Conservation (phyloP, 1,284 basidiomycete genomes). For the Apiotrichum veenhuisii region DNA sequence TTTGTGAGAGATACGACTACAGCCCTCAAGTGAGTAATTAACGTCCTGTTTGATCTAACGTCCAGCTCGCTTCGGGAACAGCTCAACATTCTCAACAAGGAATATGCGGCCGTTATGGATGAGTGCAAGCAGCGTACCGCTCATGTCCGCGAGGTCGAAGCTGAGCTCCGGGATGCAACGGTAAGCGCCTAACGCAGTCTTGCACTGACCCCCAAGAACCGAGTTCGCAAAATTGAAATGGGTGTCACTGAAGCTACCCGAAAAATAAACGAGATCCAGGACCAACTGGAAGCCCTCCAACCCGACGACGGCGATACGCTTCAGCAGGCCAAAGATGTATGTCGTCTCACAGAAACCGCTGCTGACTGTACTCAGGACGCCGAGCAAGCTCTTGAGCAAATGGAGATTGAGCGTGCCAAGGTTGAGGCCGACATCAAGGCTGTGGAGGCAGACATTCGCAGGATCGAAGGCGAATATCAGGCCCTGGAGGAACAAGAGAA, state of each 20-base stretch:
- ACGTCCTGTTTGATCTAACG: background rate
- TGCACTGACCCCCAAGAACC: slow-evolving; percentile 1
- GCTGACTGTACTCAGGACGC: background rate
- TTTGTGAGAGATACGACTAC: slow-evolving; percentile 29
- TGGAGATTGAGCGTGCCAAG: slow-evolving; percentile 67
- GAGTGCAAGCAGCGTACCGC: background rate
- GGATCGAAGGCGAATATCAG: background rate
- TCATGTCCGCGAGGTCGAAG: background rate
- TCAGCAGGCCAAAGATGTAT: background rate
- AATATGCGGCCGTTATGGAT: background rate
- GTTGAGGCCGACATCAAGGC: slow-evolving; percentile 62
- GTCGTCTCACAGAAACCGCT: background rate
- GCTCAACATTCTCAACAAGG: background rate
- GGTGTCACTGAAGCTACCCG: background rate
- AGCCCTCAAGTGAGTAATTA: slow-evolving; percentile 31
- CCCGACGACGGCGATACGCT: slow-evolving; percentile 8
- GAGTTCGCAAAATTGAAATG: too few relatives aligned
- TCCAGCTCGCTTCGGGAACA: background rate
- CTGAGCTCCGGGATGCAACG: background rate
- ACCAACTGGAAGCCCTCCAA: background rate
- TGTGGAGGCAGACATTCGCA: background rate
- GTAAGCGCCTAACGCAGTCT: background rate
- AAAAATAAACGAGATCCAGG: background rate
- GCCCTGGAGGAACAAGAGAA: background rate
- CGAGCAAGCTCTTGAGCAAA: slow-evolving; percentile 53